These are phyloP conservation scores for Neohortaea acidophila DNA, from an alignment of 495 filamentous ascomycete genomes.

Conservation along the genomic window DNA sequence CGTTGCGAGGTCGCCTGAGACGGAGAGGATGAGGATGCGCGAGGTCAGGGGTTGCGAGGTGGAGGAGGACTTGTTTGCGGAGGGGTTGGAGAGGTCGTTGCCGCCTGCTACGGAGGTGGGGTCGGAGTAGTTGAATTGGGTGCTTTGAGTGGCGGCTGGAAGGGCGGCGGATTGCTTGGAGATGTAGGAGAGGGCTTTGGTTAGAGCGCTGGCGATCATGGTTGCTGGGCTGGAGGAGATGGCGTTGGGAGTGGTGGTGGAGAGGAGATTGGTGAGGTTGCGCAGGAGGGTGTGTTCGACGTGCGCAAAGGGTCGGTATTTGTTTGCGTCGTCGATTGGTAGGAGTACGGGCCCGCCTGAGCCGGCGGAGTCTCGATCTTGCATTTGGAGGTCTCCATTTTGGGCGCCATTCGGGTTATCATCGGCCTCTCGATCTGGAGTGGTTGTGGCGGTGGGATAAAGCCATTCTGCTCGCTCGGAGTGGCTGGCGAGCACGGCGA, in stretches of 20 bases:
- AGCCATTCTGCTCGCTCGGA: slow-evolving; percentile 72
- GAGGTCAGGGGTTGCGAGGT: slow-evolving; percentile 36
- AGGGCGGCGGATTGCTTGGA: slow-evolving; percentile 41
- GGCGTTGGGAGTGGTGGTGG: slow-evolving; percentile 43
- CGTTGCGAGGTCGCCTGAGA: slow-evolving; percentile 64
- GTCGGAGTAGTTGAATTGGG: slow-evolving; percentile 14
- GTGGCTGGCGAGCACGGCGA: slow-evolving; percentile 85
- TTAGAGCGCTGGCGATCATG: slow-evolving; percentile 80
- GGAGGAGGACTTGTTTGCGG: slow-evolving; percentile 1
- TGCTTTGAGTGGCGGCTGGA: slow-evolving; percentile 20
- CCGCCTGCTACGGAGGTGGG: slow-evolving; percentile 9
- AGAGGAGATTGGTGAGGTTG: slow-evolving; percentile 54
- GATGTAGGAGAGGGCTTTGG: slow-evolving; percentile 76
- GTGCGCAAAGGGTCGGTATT: slow-evolving; percentile 79
- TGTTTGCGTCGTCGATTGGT: slow-evolving; percentile 51
- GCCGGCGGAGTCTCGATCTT: neutral
- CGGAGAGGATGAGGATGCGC: slow-evolving; percentile 61
- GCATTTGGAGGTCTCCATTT: slow-evolving; percentile 11
- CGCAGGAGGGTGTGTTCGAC: slow-evolving; percentile 63
- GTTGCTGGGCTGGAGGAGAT: slow-evolving; percentile 51
- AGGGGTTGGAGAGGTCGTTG: slow-evolving; percentile 13
- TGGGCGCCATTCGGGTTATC: slow-evolving; percentile 25
- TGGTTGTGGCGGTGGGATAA: slow-evolving; percentile 67
- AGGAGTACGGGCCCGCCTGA: slow-evolving; percentile 9
- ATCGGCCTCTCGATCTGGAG: slow-evolving; percentile 18